A percentile compares a stretch with the other conserved stretches of the same genome.
These are phyloP conservation scores for Dryadomyces sulphureus DNA, from an alignment of 2,329 filamentous ascomycete genomes.

Conservation along the genomic window DNA sequence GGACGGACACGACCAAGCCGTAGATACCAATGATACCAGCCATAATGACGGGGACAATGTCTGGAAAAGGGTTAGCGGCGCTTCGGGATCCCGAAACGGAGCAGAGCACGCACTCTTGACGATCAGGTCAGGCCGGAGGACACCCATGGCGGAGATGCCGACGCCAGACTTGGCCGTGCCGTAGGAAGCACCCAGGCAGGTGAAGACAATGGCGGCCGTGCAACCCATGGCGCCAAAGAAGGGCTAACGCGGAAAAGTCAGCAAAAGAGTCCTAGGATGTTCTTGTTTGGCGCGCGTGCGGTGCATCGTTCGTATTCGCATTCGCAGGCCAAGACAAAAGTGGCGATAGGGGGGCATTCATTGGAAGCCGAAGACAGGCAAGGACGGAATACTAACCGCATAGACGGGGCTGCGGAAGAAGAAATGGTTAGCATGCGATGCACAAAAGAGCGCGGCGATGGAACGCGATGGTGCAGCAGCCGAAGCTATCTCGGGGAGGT, in stretches of 20 bases:
- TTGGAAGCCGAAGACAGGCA: too few relatives aligned
- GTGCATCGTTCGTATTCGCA: not conserved
- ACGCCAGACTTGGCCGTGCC: conserved; percentile 99
- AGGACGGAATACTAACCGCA: conserved; percentile 63
- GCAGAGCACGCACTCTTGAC: conserved; percentile 98
- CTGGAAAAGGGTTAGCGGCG: too few relatives aligned
- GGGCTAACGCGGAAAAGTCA: conserved; percentile 30
- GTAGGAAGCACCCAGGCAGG: conserved; percentile 66
- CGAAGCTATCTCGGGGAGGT: not conserved
- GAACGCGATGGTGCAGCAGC: not conserved
- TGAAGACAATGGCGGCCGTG: conserved; percentile 45
- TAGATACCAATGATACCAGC: conserved; percentile 99
- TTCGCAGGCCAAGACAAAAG: not conserved
- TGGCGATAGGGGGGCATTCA: conserved; percentile 7
- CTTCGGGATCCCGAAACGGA: too few relatives aligned
- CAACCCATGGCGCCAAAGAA: conserved; percentile 98
- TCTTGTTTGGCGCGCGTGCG: not conserved
- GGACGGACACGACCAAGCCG: conserved; percentile 74
- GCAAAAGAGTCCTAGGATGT: not conserved
- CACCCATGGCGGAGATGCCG: conserved; percentile 96
- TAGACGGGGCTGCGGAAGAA: conserved; percentile 68
- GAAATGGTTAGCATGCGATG: conserved; percentile 5
- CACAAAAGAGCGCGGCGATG: not conserved
- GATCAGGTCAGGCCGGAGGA: conserved; percentile 91
- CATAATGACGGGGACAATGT: conserved; percentile 99